phyloP scores from a whole-genome alignment of 108 stramenopile species.

The Pseudonitzschia multiseries region DNA sequence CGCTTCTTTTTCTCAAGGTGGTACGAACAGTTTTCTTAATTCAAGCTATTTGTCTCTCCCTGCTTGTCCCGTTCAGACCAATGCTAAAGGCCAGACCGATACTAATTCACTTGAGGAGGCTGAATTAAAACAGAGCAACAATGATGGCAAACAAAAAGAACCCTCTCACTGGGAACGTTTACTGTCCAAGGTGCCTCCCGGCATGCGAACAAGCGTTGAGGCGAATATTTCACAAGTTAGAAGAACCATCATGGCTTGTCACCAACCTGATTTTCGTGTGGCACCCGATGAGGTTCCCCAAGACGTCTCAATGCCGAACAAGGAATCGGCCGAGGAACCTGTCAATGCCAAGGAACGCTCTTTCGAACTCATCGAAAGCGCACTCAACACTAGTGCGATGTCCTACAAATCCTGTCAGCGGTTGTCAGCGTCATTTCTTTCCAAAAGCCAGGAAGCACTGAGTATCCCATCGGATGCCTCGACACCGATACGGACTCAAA shows the following conservation, averaged over 20 bases:
- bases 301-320: too few relatives aligned
- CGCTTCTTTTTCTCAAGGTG: too few relatives aligned
- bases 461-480: constrained; percentile 3
- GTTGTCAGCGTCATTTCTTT: not conserved
- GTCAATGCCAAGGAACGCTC: too few relatives aligned
- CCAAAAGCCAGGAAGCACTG: not conserved
- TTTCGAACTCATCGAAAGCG: not conserved
- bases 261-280: not conserved
- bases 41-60: too few relatives aligned
- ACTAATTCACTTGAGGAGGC: too few relatives aligned
- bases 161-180: constrained; percentile 2
- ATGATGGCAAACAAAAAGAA: not conserved
- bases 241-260: not conserved
- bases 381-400: not conserved
- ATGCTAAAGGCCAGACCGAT: too few relatives aligned
- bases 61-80: too few relatives aligned
- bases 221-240: not conserved
- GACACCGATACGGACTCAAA: not conserved
- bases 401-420: not conserved
- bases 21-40: too few relatives aligned
- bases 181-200: not conserved
- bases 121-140: not conserved
- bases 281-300: not conserved
- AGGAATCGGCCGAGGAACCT: too few relatives aligned
- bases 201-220: not conserved